Conservation (phyloP, 1,284 basidiomycete species). For the Earliella scabrosa region DNA sequence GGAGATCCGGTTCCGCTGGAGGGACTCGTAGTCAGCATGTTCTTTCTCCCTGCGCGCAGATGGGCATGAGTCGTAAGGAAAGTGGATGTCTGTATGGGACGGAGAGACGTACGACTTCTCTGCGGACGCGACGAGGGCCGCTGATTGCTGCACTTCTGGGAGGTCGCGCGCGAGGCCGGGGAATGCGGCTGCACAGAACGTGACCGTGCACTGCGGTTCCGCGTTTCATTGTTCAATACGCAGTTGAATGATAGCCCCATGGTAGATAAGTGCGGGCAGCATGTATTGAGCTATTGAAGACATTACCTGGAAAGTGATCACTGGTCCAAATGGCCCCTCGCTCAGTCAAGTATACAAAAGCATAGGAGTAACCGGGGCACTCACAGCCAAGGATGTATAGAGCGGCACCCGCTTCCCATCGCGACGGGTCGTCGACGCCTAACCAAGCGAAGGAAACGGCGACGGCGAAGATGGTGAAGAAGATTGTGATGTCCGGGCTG, state of each 20-base stretch:
- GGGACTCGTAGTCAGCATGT: slow-evolving; percentile 65
- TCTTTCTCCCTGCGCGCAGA: slow-evolving; percentile 48
- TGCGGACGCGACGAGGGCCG: slow-evolving; percentile 42
- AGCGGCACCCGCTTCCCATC: slow-evolving; percentile 72
- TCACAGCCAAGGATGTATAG: slow-evolving; percentile 79
- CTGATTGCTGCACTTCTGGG: slow-evolving; percentile 65
- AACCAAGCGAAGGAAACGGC: slow-evolving; percentile 81
- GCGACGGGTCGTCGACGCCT: slow-evolving; percentile 64
- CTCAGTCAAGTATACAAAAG: too few relatives aligned
- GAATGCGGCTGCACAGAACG: slow-evolving; percentile 87
- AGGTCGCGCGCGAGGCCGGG: slow-evolving; percentile 77
- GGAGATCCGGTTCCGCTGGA: slow-evolving; percentile 77
- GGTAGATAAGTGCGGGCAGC: too few relatives aligned
- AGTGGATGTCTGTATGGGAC: too few relatives aligned
- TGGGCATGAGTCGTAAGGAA: too few relatives aligned
- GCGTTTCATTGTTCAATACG: too few relatives aligned
- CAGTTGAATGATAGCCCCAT: too few relatives aligned
- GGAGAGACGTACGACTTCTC: slow-evolving; percentile 48
- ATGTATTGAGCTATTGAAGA: too few relatives aligned
- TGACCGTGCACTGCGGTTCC: slow-evolving; percentile 76
- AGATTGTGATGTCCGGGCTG: slow-evolving; percentile 79
- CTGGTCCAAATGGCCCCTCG: slow-evolving; percentile 44
- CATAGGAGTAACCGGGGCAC: slow-evolving; percentile 28
- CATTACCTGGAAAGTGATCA: slow-evolving; percentile 84
- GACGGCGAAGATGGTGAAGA: slow-evolving; percentile 71